phyloP scores from a whole-genome alignment of 2,329 filamentous ascomycete genomes.

The Xylariomycetidae sp. region DNA sequence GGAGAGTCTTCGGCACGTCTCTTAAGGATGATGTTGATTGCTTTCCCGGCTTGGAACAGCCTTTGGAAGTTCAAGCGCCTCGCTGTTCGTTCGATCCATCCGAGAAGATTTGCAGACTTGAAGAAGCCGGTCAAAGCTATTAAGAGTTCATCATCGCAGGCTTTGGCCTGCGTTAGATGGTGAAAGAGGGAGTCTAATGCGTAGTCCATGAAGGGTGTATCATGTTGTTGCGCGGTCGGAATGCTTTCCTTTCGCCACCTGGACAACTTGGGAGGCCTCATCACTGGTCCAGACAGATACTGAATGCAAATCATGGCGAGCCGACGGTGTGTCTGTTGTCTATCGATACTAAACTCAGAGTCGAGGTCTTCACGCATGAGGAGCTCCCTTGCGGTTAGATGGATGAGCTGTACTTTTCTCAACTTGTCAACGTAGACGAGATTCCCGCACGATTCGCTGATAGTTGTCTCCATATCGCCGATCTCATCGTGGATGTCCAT shows the following conservation, averaged over 20 bases:
- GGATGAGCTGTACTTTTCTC: constrained; percentile 20
- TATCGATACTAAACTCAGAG: constrained; percentile 21
- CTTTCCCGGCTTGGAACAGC: constrained; percentile 19
- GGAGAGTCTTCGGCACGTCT: constrained; percentile 10
- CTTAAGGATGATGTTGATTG: constrained; percentile 7
- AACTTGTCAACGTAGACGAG: constrained; percentile 22
- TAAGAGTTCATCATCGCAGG: constrained; percentile 12
- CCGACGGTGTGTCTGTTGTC: constrained; percentile 14
- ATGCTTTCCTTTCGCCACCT: too few species aligned
- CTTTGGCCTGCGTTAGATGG: constrained; percentile 11
- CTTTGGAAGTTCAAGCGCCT: constrained; percentile 10
- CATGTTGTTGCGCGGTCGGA: too few species aligned
- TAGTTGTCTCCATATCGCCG: constrained; percentile 16
- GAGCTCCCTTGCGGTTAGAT: constrained; percentile 25
- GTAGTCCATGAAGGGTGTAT: constrained; percentile 7
- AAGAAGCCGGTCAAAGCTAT: constrained; percentile 15
- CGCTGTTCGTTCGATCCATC: constrained; percentile 19
- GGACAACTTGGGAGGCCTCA: not conserved
- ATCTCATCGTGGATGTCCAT: constrained; percentile 23
- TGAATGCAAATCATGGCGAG: constrained; percentile 22
- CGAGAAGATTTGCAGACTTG: constrained; percentile 7
- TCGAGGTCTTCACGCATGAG: constrained; percentile 9
- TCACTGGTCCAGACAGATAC: constrained; percentile 8
- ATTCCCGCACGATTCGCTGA: constrained; percentile 22
- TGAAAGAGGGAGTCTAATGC: constrained; percentile 19